Percentiles rank a stretch among this genome's conserved stretches.
These are phyloP conservation scores for Colletotrichum falcatum DNA, from an alignment of 2,329 filamentous ascomycete species.

Conservation along the genomic window DNA sequence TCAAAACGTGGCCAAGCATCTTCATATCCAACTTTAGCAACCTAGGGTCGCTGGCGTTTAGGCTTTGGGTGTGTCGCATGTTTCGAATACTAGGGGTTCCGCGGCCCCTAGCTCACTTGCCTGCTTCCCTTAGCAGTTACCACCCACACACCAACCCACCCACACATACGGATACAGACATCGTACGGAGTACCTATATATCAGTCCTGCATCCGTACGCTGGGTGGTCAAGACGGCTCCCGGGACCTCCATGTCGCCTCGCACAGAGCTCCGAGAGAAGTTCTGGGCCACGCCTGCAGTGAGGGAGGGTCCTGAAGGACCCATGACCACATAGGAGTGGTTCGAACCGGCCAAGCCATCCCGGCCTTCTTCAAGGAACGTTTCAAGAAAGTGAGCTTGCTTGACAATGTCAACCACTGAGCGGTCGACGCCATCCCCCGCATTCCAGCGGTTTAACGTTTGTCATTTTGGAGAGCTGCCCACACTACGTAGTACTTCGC, in stretches of 20 bases:
- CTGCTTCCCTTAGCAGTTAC: not conserved
- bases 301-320: not conserved
- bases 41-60: slow-evolving; percentile 16
- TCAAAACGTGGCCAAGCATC: slow-evolving; percentile 41
- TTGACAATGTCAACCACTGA: slow-evolving; percentile 18
- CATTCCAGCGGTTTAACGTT: slow-evolving; percentile 11
- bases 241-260: not conserved
- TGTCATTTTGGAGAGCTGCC: not conserved
- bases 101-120: slow-evolving; percentile 14
- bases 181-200: no score
- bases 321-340: slow-evolving; percentile 7
- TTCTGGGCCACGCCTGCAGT: slow-evolving; percentile 18
- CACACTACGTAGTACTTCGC: not conserved
- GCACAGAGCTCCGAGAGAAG: slow-evolving; percentile 12
- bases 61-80: slow-evolving; percentile 25
- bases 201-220: no score
- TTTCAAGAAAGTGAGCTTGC: slow-evolving; percentile 28
- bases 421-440: slow-evolving; percentile 25
- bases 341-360: slow-evolving; percentile 27
- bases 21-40: slow-evolving; percentile 39
- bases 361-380: slow-evolving; percentile 24
- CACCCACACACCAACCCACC: not conserved
- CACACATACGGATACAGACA: not conserved
- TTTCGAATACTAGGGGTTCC: slow-evolving; percentile 39
- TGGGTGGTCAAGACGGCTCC: not conserved